phyloP scores from a whole-genome alignment of 305 asterid genomes.

The Nicotiana rustica region DNA sequence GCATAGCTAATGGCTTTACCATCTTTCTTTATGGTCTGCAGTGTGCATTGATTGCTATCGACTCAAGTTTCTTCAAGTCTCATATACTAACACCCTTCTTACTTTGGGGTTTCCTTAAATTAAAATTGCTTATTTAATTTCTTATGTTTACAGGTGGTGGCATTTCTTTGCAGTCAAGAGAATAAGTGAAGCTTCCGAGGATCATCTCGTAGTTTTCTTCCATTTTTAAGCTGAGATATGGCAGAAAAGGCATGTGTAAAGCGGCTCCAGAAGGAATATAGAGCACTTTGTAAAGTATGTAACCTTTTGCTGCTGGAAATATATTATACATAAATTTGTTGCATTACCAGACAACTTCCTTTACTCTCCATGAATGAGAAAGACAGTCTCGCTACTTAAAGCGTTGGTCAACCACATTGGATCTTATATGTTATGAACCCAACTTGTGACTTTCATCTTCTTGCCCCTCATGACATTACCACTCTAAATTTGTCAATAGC shows the following conservation, averaged over 20 bases:
- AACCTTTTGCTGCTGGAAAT: constrained; percentile 21
- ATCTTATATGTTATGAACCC: constrained; percentile 8
- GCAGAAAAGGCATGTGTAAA: constrained; percentile 82
- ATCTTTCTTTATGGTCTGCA: constrained; percentile 12
- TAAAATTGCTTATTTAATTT: not conserved
- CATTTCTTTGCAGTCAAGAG: constrained; percentile 19
- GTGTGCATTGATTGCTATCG: not conserved
- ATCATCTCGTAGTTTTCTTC: not conserved
- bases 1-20: not conserved
- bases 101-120: not conserved
- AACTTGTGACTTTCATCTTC: constrained; percentile 1
- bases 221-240: constrained; percentile 49
- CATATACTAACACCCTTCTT: not conserved
- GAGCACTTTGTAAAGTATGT: constrained; percentile 88
- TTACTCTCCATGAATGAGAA: not conserved
- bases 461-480: not conserved
- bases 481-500: not conserved
- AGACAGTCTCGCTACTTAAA: not conserved
- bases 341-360: not conserved
- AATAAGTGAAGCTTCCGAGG: constrained; percentile 30
- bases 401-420: not conserved
- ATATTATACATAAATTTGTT: constrained; percentile 2
- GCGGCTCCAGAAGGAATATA: constrained; percentile 95
- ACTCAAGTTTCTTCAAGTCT: not conserved
- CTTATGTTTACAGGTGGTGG: constrained; percentile 39